A percentile compares a stretch with the other conserved stretches of the same genome.
phyloP scores from a whole-genome alignment of 495 filamentous ascomycete species.

The Coniosporium apollinis region DNA sequence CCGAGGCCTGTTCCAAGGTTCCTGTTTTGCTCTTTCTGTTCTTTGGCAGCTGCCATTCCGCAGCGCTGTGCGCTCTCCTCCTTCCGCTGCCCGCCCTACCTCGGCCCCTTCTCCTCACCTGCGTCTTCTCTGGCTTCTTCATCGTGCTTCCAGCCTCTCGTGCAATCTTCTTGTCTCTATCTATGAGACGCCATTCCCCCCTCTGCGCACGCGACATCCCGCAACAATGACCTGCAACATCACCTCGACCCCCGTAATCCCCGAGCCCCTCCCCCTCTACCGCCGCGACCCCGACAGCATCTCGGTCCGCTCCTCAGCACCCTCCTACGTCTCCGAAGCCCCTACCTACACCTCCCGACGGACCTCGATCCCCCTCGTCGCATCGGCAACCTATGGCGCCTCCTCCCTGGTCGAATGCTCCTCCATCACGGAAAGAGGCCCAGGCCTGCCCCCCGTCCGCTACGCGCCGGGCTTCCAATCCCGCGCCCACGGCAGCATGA shows the following conservation, averaged over 20 bases:
- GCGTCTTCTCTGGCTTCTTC: no score
- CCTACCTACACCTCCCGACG: constrained; percentile 17
- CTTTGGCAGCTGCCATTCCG: no score
- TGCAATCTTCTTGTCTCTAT: no score
- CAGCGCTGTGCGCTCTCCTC: no score
- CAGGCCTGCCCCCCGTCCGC: constrained; percentile 10
- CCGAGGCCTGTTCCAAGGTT: no score
- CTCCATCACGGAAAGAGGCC: constrained; percentile 4
- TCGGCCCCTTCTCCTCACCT: no score
- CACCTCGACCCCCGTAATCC: constrained; percentile 9
- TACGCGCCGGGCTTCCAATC: constrained; percentile 16
- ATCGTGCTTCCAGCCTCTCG: no score
- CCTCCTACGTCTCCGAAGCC: constrained; percentile 20
- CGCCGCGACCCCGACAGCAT: constrained; percentile 14
- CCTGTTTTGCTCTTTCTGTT: no score
- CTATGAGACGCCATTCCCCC: no score
- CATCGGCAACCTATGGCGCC: constrained; percentile 1
- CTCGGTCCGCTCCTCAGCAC: constrained; percentile 17
- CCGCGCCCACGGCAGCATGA: constrained; percentile 8
- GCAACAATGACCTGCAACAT: no score
- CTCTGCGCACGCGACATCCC: no score
- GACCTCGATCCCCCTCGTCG: constrained; percentile 1
- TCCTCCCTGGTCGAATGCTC: constrained; percentile 1
- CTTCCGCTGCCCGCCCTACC: no score
- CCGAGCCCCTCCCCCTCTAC: constrained; percentile 18